phyloP scores from a whole-genome alignment of 805 yeast species.

The Spathaspora hagerdaliae region DNA sequence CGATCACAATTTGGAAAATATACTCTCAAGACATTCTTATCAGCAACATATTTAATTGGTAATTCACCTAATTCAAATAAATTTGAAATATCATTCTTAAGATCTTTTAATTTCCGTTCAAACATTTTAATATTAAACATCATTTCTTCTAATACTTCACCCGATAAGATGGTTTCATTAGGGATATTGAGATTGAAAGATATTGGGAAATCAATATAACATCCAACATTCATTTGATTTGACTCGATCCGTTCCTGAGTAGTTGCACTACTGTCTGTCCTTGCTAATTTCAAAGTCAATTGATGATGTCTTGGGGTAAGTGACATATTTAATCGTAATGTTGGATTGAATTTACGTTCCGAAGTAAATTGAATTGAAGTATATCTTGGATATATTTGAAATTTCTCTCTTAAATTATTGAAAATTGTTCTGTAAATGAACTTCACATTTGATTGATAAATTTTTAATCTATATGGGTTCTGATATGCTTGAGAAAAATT shows the following conservation, averaged over 20 bases:
- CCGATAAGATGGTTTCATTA: conserved; percentile 25
- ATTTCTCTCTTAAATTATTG: conserved; percentile 8
- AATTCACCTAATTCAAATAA: conserved; percentile 62
- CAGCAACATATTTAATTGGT: conserved; percentile 48
- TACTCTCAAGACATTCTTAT: conserved; percentile 42
- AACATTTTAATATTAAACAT: conserved; percentile 54
- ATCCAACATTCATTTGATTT: conserved; percentile 16
- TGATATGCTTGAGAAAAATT: conserved; percentile 21
- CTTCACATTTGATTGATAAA: conserved; percentile 15
- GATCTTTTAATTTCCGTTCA: conserved; percentile 38
- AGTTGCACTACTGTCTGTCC: conserved; percentile 15
- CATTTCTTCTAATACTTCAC: conserved; percentile 42
- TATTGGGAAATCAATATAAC: conserved; percentile 34
- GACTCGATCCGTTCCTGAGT: conserved; percentile 11
- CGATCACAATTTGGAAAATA: conserved; percentile 72
- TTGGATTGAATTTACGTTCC: conserved; percentile 3
- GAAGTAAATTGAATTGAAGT: neutral
- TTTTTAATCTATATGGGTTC: conserved; percentile 14
- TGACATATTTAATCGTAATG: conserved; percentile 24
- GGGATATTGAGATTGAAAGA: conserved; percentile 25
- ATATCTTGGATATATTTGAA: conserved; percentile 2
- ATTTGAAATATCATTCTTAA: conserved; percentile 39
- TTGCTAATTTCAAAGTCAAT: conserved; percentile 17
- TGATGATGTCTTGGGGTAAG: conserved; percentile 20
- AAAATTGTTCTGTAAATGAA: conserved; percentile 17